Evolutionary conservation across 495 filamentous ascomycete genomes (phyloP).

Genomic region (Hypoxylon intermedium): DNA sequence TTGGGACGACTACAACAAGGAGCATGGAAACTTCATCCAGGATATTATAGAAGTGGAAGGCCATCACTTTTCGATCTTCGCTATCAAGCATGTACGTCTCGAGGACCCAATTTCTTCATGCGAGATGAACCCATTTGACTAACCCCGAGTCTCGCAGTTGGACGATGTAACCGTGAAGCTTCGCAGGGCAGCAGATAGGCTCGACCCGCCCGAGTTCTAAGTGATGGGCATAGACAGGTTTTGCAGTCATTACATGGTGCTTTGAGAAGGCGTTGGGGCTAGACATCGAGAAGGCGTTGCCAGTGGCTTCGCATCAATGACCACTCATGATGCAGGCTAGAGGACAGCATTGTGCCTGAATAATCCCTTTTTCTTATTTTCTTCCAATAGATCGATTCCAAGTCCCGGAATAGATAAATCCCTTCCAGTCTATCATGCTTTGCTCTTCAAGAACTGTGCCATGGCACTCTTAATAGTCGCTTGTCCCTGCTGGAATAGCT

Average conservation of each 20-base stretch:
- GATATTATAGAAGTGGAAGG: constrained; percentile 49
- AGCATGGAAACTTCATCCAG: constrained; percentile 42
- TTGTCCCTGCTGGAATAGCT: constrained; percentile 22
- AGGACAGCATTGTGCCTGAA: too few relatives aligned
- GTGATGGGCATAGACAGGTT: background rate
- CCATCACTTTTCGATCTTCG: constrained; percentile 56
- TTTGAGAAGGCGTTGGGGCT: background rate
- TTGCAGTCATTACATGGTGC: background rate
- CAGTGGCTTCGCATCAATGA: too few relatives aligned
- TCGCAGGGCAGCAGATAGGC: constrained; percentile 40
- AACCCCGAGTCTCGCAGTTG: constrained; percentile 10
- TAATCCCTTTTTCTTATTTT: background rate
- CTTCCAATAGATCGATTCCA: background rate
- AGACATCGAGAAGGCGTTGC: background rate
- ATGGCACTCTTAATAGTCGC: constrained; percentile 17
- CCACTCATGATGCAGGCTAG: too few relatives aligned
- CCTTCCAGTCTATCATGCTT: background rate
- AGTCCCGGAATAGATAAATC: background rate
- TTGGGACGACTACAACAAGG: constrained; percentile 46
- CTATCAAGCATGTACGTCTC: constrained; percentile 34
- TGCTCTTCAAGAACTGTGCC: constrained; percentile 20
- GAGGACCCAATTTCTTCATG: background rate
- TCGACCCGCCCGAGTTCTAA: constrained; percentile 41
- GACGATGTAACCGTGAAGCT: constrained; percentile 42
- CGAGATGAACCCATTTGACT: background rate